phyloP scores from a whole-genome alignment of 23 red algal genomes.

The Gracilaria caudata region DNA sequence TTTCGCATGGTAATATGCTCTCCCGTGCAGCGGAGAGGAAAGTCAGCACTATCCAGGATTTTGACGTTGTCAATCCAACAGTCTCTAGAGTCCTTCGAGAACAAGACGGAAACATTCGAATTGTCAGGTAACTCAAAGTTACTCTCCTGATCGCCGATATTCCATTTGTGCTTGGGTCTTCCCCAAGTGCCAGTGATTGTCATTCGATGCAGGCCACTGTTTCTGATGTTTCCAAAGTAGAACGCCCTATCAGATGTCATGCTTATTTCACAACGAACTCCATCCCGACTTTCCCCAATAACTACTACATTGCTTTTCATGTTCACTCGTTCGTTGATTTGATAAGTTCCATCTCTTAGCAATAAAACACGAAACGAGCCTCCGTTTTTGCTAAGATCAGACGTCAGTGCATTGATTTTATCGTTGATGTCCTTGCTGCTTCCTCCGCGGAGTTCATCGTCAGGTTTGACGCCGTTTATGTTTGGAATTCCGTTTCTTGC shows the following conservation, averaged over 20 bases:
- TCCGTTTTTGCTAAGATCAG: not conserved
- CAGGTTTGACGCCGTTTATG: not conserved
- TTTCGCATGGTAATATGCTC: slow-evolving; percentile 13
- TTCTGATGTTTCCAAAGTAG: not conserved
- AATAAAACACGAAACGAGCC: not conserved
- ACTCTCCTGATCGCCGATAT: not conserved
- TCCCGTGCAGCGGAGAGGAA: not conserved
- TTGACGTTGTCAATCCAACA: slow-evolving; percentile 10
- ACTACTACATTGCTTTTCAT: slow-evolving; percentile 1
- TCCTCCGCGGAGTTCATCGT: not conserved
- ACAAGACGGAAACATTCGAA: not conserved
- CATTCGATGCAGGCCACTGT: slow-evolving; percentile 1
- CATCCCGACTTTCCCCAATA: slow-evolving; percentile 4
- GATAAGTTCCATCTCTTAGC: not conserved
- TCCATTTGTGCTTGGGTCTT: not conserved
- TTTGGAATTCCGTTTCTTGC: not conserved
- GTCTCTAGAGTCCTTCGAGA: not conserved
- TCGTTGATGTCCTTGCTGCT: slow-evolving; percentile 6
- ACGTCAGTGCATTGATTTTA: not conserved
- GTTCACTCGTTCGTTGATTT: not conserved
- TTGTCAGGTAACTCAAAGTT: not conserved
- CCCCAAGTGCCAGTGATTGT: not conserved
- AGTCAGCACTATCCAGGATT: slow-evolving; percentile 3
- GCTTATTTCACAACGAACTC: not conserved
- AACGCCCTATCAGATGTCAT: not conserved